phyloP scores from a whole-genome alignment of 805 yeast species.

The Ogataea pini region DNA sequence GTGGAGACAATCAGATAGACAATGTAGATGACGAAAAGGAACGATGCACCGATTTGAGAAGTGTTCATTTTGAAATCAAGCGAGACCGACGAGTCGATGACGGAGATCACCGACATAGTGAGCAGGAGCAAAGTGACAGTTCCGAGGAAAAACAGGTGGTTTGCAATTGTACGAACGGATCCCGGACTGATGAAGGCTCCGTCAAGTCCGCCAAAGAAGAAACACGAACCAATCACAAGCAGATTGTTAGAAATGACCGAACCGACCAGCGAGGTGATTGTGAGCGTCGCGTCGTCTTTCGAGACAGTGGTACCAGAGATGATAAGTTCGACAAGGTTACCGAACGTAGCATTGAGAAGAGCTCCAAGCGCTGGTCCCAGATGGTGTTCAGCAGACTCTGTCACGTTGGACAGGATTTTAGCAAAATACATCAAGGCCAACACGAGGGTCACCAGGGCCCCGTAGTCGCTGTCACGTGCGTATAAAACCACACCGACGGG shows the following conservation, averaged over 20 bases:
- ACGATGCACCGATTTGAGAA: constrained; percentile 19
- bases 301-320: constrained; percentile 21
- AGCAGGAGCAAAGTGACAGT: constrained; percentile 10
- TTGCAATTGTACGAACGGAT: constrained; percentile 12
- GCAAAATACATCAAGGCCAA: constrained; percentile 21
- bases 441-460: constrained; percentile 18
- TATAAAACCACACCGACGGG: constrained; percentile 19
- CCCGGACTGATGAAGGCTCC: constrained; percentile 7
- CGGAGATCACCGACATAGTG: constrained; percentile 18
- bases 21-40: constrained; percentile 14
- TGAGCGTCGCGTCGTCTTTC: constrained; percentile 20
- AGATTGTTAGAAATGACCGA: constrained; percentile 19
- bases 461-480: constrained; percentile 13
- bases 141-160: constrained; percentile 16
- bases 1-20: constrained; percentile 18
- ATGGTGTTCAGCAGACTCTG: constrained; percentile 21
- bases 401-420: constrained; percentile 18
- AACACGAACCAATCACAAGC: constrained; percentile 19
- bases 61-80: constrained; percentile 17
- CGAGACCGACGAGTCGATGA: constrained; percentile 15
- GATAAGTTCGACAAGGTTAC: constrained; percentile 18
- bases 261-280: constrained; percentile 18
- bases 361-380: constrained; percentile 21
- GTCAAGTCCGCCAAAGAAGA: constrained; percentile 20
- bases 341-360: constrained; percentile 18